Evolutionary conservation across 164 flowering plant genomes (phyloP), one percentile per base, ranked within the genome.

Genomic region (Dillenia turbinata): DNA sequence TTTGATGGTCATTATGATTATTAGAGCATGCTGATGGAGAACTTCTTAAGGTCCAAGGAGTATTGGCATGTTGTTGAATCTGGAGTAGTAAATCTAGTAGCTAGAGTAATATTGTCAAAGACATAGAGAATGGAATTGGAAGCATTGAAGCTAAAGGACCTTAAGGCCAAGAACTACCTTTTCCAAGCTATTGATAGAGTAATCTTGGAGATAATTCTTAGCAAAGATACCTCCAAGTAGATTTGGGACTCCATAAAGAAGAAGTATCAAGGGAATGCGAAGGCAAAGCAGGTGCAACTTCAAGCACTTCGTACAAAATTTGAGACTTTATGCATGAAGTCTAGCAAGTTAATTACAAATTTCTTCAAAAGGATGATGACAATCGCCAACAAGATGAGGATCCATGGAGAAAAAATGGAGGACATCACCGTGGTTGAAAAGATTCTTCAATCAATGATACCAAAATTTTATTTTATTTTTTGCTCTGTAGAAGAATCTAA

Each of bases 301-400:
- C 66, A 63, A 48, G 58, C 53, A 44, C 45, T 64, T 43, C 44
- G 44, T 3, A 58, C 44, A 49, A 51, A 58, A 9, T 49, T 51
- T 52, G 58, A 53, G 10, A 46, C 64, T 52, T 68, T 69, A 1
- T 15, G 52, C 33, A 69, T 69, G 68, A 69, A 69, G 45, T 13
- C 14, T 33, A 24, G 73, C 16, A 61, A 63, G 43, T 12, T 45
- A 1, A 26, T 63, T 17, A 58, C 49, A n/a, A 66, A 55, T 9
- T 61, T 61, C 44, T 67, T 67, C 44, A 54, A 64, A 12, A 12
- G 65, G 2, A 51, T 52, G 10, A 48, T 67, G 3, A 56, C 60
- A 9, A 44, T 67, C 14, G 60, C 56, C 8, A 67, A 61, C 48
- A 53, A 60, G 47, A 60, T 66, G 70, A 49, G 17, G 16, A 9